Evolutionary conservation across 345 rosid species (phyloP), one percentile per base, ranked within the genome.

Genomic region (Aquilaria yunnanensis): DNA sequence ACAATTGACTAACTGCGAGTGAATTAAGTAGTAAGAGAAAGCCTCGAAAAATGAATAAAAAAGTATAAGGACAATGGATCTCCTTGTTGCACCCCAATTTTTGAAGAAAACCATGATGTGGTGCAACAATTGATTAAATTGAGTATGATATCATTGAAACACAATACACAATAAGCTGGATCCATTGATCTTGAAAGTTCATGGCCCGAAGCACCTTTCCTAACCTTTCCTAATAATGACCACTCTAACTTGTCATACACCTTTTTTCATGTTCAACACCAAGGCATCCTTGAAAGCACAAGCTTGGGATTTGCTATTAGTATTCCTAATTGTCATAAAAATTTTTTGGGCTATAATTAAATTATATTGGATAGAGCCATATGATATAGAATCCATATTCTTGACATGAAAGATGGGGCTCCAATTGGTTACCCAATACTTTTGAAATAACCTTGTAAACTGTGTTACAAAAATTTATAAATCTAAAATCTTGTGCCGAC

Each of bases 111-210:
- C 31, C 1, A 67, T 50, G 55, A 51, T 32, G 60, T 50, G 61
- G 73, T 63, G 63, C 71, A 41, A 30, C 13, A 52, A 5, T 4
- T 30, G 29, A 33, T 32, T 41, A 56, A 46, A 59, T 46, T 34
- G 14, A 65, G 51, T 41, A 10, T 32, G 54, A 14, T 8, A 37
- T n/a, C 4, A 47, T 4, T 14, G 14, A 49, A 60, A 57, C 12
- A 48, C 29, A 57, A 14, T 61, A 61, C 70, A 65, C 50, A 46
- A 62, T 33, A 57, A 54, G 62, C 66, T 31, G 56, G 56, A 64
- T 57, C 56, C 61, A 10, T 59, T 65, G 63, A 61, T 61, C 63
- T 3, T 67, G 14, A 41, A 29, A 11, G 51, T 1, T 47, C 33
- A 41, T 52, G 43, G 37, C 47, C 60, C 13, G 12, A 5, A 57